phyloP scores from a whole-genome alignment of 2,329 filamentous ascomycete genomes.

The Paraphaeosphaeria sporulosa region DNA sequence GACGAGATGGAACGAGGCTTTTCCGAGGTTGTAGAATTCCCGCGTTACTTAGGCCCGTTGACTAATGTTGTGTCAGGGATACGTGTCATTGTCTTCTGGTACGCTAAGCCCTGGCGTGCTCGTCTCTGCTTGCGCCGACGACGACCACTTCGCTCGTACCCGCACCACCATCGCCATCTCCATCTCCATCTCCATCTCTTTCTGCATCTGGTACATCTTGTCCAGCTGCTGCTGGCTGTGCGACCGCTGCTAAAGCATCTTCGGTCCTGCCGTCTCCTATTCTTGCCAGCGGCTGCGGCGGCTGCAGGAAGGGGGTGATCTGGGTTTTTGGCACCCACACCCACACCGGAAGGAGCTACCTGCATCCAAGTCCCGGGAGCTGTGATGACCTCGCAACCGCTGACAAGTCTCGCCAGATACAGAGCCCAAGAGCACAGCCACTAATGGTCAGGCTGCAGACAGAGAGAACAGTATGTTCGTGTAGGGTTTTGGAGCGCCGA shows the following conservation, averaged over 20 bases:
- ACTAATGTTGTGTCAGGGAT: slow-evolving; percentile 9
- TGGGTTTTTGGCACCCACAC: not conserved
- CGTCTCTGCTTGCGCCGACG: slow-evolving; percentile 1
- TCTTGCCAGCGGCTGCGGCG: not conserved
- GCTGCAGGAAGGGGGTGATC: not conserved
- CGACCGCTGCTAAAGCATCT: not conserved
- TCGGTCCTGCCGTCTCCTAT: not conserved
- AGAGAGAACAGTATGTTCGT: not conserved
- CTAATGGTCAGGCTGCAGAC: not conserved
- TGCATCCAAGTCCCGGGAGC: not conserved
- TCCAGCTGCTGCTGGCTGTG: not conserved
- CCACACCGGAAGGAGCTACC: not conserved
- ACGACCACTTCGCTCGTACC: not conserved
- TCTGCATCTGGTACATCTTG: not conserved
- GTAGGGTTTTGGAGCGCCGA: not conserved
- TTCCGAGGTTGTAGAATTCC: not conserved
- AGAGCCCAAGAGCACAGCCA: not conserved
- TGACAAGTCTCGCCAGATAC: not conserved
- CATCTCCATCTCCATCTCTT: not conserved
- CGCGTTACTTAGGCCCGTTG: not conserved
- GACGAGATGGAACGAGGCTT: not conserved
- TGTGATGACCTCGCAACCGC: not conserved
- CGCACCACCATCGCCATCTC: not conserved
- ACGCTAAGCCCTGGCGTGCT: slow-evolving; percentile 10
- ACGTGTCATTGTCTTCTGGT: slow-evolving; percentile 10